Percentiles rank a stretch among this genome's conserved stretches.
Evolutionary conservation across 306 rosid species (phyloP).

Genomic region (Fragaria iinumae): DNA sequence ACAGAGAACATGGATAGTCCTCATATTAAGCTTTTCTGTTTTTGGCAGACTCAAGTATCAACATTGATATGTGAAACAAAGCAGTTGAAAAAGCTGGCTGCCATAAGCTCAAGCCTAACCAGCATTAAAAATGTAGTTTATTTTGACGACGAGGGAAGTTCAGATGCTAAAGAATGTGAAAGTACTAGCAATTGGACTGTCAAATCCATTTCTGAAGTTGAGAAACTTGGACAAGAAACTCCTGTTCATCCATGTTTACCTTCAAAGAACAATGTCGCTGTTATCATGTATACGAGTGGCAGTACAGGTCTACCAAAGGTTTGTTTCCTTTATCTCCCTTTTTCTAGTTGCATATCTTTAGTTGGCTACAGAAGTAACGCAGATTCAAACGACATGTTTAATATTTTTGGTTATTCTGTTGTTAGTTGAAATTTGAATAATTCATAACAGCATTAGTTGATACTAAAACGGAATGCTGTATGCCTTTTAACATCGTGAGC

Average conservation of each 20-base stretch:
- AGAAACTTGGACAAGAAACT: conserved; percentile 65
- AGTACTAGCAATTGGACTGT: conserved; percentile 48
- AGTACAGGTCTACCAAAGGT: conserved; percentile 97
- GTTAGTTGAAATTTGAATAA: background rate
- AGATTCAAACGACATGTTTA: conserved; percentile 9
- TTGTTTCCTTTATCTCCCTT: conserved; percentile 29
- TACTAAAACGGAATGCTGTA: background rate
- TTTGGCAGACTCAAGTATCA: conserved; percentile 71
- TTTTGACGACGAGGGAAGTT: conserved; percentile 61
- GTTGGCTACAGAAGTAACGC: conserved; percentile 25
- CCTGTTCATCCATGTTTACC: conserved; percentile 64
- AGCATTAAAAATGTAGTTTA: conserved; percentile 60
- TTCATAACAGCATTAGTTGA: conserved; percentile 16
- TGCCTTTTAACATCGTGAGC: conserved; percentile 14
- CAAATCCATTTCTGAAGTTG: conserved; percentile 68
- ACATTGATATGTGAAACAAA: conserved; percentile 80
- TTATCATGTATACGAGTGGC: conserved; percentile 94
- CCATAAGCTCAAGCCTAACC: conserved; percentile 56
- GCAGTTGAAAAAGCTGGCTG: conserved; percentile 67
- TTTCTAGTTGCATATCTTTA: conserved; percentile 11
- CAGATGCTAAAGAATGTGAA: conserved; percentile 35
- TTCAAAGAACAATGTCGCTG: conserved; percentile 64
- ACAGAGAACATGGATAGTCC: conserved; percentile 18
- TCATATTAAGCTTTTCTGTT: conserved; percentile 34
- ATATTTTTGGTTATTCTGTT: background rate